Evolutionary conservation across 768 basidiomycete species (phyloP).

Genomic region (Hebeloma cylindrosporum): DNA sequence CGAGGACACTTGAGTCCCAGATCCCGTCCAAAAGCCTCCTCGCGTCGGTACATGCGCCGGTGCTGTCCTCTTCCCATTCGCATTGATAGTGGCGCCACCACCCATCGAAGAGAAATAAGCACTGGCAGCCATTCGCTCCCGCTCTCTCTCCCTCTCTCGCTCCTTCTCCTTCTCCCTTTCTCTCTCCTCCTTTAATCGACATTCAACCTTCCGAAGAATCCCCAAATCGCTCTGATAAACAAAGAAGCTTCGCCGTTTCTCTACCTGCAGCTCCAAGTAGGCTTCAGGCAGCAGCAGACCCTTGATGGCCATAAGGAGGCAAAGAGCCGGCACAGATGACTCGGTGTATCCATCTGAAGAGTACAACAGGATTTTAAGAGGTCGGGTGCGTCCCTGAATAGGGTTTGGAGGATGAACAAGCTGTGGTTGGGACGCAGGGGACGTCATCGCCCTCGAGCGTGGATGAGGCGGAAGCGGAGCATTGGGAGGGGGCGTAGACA

Average conservation of each 20-base stretch:
- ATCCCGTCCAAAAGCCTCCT: slow-evolving; percentile 18
- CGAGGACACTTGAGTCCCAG: slow-evolving; percentile 1
- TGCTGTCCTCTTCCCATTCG: slow-evolving; percentile 34
- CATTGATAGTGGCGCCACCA: slow-evolving; percentile 23
- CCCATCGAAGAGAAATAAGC: slow-evolving; percentile 19
- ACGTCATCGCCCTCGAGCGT: slow-evolving; percentile 35
- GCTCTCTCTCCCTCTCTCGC: slow-evolving; percentile 33
- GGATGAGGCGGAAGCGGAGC: slow-evolving; percentile 25
- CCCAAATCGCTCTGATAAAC: slow-evolving; percentile 84
- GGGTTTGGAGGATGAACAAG: slow-evolving; percentile 23
- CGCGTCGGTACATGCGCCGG: slow-evolving; percentile 16
- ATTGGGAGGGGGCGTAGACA: slow-evolving; percentile 23
- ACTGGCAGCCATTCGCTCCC: slow-evolving; percentile 29
- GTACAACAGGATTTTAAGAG: slow-evolving; percentile 76
- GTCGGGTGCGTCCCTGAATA: slow-evolving; percentile 46
- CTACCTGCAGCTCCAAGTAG: slow-evolving; percentile 87
- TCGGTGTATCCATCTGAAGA: slow-evolving; percentile 93
- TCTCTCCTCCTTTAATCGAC: slow-evolving; percentile 40
- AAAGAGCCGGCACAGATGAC: slow-evolving; percentile 82
- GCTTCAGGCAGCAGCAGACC: slow-evolving; percentile 78
- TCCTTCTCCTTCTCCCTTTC: slow-evolving; percentile 37
- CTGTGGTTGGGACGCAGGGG: slow-evolving; percentile 27
- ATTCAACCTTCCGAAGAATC: slow-evolving; percentile 71
- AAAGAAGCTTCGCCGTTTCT: slow-evolving; percentile 82
- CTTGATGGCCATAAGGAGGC: slow-evolving; percentile 79